Conservation (phyloP, 768 basidiomycete species). For the Myochromella boudieri region DNA sequence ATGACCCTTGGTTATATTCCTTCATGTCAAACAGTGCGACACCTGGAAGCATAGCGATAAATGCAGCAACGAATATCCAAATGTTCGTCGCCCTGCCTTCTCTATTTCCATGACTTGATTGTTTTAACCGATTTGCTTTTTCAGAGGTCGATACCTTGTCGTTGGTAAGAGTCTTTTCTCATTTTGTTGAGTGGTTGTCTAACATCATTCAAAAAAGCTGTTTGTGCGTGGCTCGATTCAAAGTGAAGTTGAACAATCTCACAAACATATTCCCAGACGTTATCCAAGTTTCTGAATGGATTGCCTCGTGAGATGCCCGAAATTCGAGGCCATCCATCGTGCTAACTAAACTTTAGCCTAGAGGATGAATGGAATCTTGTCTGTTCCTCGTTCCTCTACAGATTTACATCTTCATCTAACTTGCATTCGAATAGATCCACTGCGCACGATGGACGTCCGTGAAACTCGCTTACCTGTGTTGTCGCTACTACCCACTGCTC, state of each 20-base stretch:
- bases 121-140: not conserved
- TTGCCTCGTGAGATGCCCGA: constrained; percentile 18
- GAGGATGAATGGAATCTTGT: constrained; percentile 23
- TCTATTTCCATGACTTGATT: not conserved
- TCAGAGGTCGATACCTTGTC: not conserved
- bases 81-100: not conserved
- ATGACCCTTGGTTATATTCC: too few species aligned
- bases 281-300: constrained; percentile 26
- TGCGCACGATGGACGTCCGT: constrained; percentile 20
- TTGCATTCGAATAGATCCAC: constrained; percentile 19
- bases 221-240: not conserved
- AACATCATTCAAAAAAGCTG: not conserved
- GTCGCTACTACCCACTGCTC: constrained; percentile 27
- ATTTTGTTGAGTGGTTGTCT: not conserved
- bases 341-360: constrained; percentile 14
- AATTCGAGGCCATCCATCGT: not conserved
- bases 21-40: not conserved
- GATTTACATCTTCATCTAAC: not conserved
- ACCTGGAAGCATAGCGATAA: not conserved
- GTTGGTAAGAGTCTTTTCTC: not conserved
- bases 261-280: constrained; percentile 10
- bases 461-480: constrained; percentile 22
- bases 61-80: not conserved
- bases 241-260: not conserved
- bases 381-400: not conserved